Evolutionary conservation across 2,329 filamentous ascomycete genomes (phyloP).

Genomic region (Cryoendolithus antarcticus): DNA sequence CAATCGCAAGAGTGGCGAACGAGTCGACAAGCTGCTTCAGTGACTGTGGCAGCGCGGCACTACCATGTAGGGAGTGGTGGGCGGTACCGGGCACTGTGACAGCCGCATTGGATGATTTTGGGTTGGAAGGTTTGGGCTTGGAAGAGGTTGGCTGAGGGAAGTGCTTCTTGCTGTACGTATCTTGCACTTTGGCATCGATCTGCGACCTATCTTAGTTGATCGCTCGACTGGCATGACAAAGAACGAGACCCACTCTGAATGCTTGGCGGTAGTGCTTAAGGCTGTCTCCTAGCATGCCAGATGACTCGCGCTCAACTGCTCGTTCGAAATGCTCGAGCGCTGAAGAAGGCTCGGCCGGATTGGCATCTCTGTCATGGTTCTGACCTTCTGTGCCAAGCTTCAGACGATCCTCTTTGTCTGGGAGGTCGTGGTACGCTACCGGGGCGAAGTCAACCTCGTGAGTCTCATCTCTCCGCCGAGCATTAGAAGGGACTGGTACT

Average conservation of each 20-base stretch:
- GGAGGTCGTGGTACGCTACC: constrained; percentile 33
- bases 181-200: constrained; percentile 77
- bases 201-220: constrained; percentile 30
- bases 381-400: constrained; percentile 28
- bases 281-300: constrained; percentile 81
- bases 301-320: constrained; percentile 76
- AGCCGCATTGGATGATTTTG: constrained; percentile 33
- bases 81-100: constrained; percentile 41
- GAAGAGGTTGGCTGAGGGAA: constrained; percentile 54
- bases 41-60: constrained; percentile 37
- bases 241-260: constrained; percentile 52
- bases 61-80: constrained; percentile 42
- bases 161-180: constrained; percentile 80
- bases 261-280: constrained; percentile 78
- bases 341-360: constrained; percentile 47
- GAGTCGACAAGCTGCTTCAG: constrained; percentile 57
- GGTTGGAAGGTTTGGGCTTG: constrained; percentile 32
- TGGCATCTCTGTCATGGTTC: constrained; percentile 23
- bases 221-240: constrained; percentile 1
- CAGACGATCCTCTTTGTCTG: constrained; percentile 32
- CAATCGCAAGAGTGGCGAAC: constrained; percentile 60
- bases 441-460: constrained; percentile 27
- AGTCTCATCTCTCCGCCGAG: constrained; percentile 18
- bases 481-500: constrained; percentile 10
- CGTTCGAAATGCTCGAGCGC: constrained; percentile 88